These are phyloP conservation scores for Lagenaria siceraria DNA, from an alignment of 306 rosid genomes.

Conservation along the genomic window DNA sequence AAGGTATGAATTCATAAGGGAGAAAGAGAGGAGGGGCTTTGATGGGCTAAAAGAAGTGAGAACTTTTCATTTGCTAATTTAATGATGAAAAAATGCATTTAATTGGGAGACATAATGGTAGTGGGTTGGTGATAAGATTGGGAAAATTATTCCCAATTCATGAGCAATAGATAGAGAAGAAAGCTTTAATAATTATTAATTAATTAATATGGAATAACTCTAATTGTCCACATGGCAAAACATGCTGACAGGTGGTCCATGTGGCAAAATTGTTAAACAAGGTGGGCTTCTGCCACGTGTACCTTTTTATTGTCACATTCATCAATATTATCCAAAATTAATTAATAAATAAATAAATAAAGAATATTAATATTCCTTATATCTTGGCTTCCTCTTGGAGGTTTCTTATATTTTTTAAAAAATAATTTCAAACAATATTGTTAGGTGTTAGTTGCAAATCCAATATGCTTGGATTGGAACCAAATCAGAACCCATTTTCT, in stretches of 20 bases:
- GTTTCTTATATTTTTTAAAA: neutral
- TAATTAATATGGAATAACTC: neutral
- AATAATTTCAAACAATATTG: neutral
- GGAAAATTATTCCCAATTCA: neutral
- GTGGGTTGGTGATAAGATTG: neutral
- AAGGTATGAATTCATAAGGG: no score
- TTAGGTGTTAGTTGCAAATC: neutral
- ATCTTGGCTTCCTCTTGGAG: neutral
- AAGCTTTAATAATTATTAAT: neutral
- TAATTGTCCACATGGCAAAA: slow-evolving; percentile 4
- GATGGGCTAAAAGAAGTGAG: no score
- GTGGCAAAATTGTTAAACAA: neutral
- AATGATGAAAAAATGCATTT: neutral
- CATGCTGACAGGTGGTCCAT: neutral
- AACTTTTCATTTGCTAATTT: no score
- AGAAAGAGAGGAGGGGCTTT: no score
- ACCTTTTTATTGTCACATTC: neutral
- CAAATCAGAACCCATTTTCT: neutral
- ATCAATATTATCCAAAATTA: no score
- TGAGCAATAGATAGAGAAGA: neutral
- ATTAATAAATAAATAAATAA: neutral
- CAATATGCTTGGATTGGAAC: slow-evolving; percentile 5
- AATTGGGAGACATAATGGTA: neutral
- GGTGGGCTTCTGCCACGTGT: neutral
- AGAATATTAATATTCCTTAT: no score